Conservation (phyloP, 129 eudicot species). For the Centaurea solstitialis region DNA sequence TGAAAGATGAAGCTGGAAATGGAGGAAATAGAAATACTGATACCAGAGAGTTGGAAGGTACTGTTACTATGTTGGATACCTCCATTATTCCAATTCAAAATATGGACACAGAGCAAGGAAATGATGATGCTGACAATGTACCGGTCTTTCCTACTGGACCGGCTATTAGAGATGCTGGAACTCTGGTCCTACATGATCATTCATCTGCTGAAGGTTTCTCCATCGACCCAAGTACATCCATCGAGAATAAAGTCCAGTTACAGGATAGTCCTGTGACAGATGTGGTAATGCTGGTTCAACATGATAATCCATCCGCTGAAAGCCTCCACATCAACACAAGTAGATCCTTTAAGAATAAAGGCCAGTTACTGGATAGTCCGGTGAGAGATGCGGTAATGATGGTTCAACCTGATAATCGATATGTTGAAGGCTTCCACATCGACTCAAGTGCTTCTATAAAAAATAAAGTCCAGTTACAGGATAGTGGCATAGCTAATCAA, state of each 20-base stretch:
- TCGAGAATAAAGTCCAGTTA: background rate
- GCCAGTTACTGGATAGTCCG: background rate
- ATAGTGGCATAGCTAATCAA: background rate
- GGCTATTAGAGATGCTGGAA: background rate
- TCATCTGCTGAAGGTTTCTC: constrained; percentile 5
- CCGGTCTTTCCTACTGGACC: background rate
- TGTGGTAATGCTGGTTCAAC: background rate
- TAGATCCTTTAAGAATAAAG: background rate
- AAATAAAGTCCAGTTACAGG: background rate
- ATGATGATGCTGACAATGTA: background rate
- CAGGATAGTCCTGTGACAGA: background rate
- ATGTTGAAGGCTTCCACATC: background rate
- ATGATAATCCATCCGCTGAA: background rate
- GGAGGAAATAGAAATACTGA: background rate
- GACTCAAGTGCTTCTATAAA: background rate
- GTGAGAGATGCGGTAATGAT: background rate
- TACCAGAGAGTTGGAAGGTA: constrained; percentile 13
- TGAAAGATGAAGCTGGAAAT: constrained; percentile 5
- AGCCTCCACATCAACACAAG: background rate
- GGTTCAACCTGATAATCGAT: background rate
- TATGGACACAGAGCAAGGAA: constrained; percentile 5
- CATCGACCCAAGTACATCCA: constrained; percentile 16
- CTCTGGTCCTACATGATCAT: constrained; percentile 12
- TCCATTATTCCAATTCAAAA: constrained; percentile 4
- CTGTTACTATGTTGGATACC: background rate